These are phyloP conservation scores for Alopecurus myosuroides DNA, from an alignment of 176 grass and related monocot species.

Conservation along the genomic window DNA sequence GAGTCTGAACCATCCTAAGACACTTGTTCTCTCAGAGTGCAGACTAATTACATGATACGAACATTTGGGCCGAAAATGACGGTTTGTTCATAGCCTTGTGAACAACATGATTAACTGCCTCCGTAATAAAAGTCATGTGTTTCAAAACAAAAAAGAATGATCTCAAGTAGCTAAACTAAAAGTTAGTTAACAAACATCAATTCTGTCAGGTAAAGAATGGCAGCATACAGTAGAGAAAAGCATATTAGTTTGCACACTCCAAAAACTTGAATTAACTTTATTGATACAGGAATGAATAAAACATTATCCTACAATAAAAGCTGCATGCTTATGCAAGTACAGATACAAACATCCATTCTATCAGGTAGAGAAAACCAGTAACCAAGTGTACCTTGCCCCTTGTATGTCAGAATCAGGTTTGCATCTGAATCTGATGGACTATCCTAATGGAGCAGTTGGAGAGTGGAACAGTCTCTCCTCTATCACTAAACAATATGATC, in stretches of 20 bases:
- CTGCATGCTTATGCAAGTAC: conserved; percentile 21
- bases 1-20: background rate
- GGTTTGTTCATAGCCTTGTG: background rate
- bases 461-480: background rate
- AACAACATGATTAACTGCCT: background rate
- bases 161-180: background rate
- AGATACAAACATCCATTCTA: conserved; percentile 32
- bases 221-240: background rate
- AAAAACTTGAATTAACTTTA: conserved; percentile 6
- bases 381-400: conserved; percentile 33
- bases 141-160: background rate
- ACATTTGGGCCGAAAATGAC: background rate
- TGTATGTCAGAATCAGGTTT: conserved; percentile 23
- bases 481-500: conserved; percentile 1
- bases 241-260: background rate
- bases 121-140: background rate
- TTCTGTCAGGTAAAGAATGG: background rate
- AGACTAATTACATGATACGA: background rate
- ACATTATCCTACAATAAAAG: conserved; percentile 11
- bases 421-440: conserved; percentile 16
- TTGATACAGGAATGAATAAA: conserved; percentile 16
- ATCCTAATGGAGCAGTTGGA: conserved; percentile 11
- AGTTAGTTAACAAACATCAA: background rate
- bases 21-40: background rate
- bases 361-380: conserved; percentile 23